Evolutionary conservation across 768 basidiomycete species (phyloP).

Genomic region (Lactarius tabidus): DNA sequence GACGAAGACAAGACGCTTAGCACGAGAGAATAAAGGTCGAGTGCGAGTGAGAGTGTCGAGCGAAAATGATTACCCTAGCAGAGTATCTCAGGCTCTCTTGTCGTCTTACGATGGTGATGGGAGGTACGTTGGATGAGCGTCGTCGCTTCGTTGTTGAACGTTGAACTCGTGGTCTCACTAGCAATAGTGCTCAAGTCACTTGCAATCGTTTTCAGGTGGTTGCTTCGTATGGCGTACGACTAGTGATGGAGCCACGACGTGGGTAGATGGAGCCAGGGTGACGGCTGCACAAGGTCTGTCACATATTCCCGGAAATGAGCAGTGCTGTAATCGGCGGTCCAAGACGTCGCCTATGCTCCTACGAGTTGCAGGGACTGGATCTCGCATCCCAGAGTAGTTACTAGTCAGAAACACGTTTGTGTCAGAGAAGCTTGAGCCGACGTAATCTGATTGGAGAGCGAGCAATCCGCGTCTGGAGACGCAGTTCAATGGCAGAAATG

Average conservation of each 20-base stretch:
- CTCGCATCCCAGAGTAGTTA: neutral
- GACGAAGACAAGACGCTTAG: too few relatives aligned
- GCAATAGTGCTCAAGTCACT: too few relatives aligned
- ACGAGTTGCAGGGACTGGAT: neutral
- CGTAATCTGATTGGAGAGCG: neutral
- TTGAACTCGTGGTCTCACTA: neutral
- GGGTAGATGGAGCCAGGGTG: neutral
- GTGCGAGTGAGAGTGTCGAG: too few relatives aligned
- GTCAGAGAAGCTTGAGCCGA: neutral
- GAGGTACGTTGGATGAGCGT: too few relatives aligned
- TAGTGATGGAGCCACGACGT: neutral
- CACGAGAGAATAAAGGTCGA: too few relatives aligned
- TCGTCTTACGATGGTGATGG: neutral
- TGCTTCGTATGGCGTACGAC: neutral
- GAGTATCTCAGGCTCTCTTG: neutral
- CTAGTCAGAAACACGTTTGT: neutral
- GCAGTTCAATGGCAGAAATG: neutral
- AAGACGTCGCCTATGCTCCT: neutral
- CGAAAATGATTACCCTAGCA: too few relatives aligned
- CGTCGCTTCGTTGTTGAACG: too few relatives aligned
- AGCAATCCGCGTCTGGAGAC: neutral
- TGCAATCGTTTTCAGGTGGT: neutral
- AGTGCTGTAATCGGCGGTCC: neutral
- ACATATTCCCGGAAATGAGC: neutral
- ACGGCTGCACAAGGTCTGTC: neutral